Percentiles rank a stretch among this genome's conserved stretches.
Evolutionary conservation across 768 basidiomycete genomes (phyloP).

Genomic region (Mrakia hoshinonis): DNA sequence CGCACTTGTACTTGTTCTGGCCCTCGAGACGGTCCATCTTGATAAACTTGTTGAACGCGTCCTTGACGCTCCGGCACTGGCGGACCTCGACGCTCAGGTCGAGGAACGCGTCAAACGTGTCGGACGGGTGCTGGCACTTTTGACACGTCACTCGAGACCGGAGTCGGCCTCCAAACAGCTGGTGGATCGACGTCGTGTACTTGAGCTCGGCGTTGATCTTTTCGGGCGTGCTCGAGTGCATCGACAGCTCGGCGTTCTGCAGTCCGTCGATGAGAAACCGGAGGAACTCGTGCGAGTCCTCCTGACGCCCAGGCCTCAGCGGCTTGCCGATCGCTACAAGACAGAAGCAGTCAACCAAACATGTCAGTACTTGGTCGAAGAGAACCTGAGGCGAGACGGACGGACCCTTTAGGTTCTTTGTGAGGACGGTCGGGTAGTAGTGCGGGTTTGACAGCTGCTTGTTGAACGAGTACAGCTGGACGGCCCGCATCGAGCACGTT

Average conservation of each 20-base stretch:
- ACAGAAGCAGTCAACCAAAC: background rate
- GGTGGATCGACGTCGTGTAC: constrained; percentile 89
- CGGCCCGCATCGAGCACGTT: constrained; percentile 58
- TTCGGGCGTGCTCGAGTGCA: constrained; percentile 53
- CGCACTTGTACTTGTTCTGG: constrained; percentile 94
- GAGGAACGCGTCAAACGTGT: constrained; percentile 90
- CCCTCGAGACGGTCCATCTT: constrained; percentile 75
- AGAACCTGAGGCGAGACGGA: background rate
- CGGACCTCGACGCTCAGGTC: constrained; percentile 86
- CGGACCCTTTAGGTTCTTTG: constrained; percentile 59
- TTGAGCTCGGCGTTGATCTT: constrained; percentile 39
- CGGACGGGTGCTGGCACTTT: constrained; percentile 74
- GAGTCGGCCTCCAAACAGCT: constrained; percentile 82
- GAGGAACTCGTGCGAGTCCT: constrained; percentile 96
- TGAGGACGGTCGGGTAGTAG: constrained; percentile 60
- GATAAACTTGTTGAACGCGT: constrained; percentile 71
- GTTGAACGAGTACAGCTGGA: constrained; percentile 52
- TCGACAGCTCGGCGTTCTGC: constrained; percentile 60
- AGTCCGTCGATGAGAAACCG: constrained; percentile 85
- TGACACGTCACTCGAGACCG: constrained; percentile 83
- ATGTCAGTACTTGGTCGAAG: background rate
- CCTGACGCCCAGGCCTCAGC: constrained; percentile 70
- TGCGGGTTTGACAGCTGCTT: constrained; percentile 39
- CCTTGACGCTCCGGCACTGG: constrained; percentile 47
- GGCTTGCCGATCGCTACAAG: constrained; percentile 21